Conservation (phyloP, 345 rosid species). For the Linum trigynum region DNA sequence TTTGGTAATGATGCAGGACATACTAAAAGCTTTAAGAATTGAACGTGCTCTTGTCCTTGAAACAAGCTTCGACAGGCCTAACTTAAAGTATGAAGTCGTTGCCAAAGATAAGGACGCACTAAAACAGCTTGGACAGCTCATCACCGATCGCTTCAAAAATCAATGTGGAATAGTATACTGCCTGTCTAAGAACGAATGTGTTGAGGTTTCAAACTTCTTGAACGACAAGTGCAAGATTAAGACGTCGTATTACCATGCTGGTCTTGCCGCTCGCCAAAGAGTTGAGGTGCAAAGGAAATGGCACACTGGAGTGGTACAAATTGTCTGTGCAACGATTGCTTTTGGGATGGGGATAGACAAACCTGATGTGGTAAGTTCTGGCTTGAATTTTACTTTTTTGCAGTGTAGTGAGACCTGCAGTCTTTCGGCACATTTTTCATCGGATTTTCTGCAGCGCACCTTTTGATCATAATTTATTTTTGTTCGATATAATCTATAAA, state of each 20-base stretch:
- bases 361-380: slow-evolving; percentile 74
- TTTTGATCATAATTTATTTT: no score
- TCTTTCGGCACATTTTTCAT: no score
- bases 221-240: slow-evolving; percentile 67
- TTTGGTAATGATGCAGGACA: slow-evolving; percentile 46
- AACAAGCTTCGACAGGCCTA: slow-evolving; percentile 91
- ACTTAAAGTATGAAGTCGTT: slow-evolving; percentile 76
- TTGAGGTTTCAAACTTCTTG: slow-evolving; percentile 62
- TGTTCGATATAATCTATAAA: no score
- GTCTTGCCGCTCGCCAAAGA: slow-evolving; percentile 64
- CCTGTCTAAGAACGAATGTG: slow-evolving; percentile 83
- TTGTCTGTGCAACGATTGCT: slow-evolving; percentile 85
- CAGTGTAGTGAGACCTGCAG: neutral
- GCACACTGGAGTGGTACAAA: slow-evolving; percentile 68
- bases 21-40: slow-evolving; percentile 62
- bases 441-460: no score
- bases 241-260: slow-evolving; percentile 72
- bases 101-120: slow-evolving; percentile 63
- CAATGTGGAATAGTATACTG: slow-evolving; percentile 78
- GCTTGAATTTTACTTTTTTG: neutral
- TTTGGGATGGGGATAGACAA: slow-evolving; percentile 99
- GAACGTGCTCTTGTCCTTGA: slow-evolving; percentile 68
- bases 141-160: slow-evolving; percentile 52
- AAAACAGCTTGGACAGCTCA: slow-evolving; percentile 71
- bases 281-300: slow-evolving; percentile 72